Conservation (phyloP, 768 basidiomycete species). For the Collybiopsis luxurians region DNA sequence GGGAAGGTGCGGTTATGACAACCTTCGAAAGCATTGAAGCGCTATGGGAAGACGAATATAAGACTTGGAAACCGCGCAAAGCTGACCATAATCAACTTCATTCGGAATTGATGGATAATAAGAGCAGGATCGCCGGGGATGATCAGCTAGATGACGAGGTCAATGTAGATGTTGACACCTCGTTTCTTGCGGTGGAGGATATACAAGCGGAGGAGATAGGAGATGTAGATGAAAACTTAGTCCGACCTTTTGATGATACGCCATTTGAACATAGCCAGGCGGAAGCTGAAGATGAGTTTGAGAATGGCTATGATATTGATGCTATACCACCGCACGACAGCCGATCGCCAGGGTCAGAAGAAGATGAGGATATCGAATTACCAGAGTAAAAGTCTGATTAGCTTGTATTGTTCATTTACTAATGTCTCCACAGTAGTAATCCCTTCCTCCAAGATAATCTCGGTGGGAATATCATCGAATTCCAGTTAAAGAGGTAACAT, state of each 20-base stretch:
- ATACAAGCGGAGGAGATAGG: constrained; percentile 27
- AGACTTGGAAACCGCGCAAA: constrained; percentile 51
- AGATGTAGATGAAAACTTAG: constrained; percentile 15
- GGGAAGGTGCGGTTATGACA: constrained; percentile 81
- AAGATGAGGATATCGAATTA: constrained; percentile 10
- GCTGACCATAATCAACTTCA: constrained; percentile 1
- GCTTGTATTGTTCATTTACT: not conserved
- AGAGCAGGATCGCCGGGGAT: too few relatives aligned
- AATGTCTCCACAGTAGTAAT: not conserved
- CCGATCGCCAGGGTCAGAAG: constrained; percentile 14
- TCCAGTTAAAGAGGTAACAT: not conserved
- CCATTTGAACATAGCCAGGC: constrained; percentile 23
- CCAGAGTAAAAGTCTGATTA: not conserved
- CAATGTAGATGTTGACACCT: constrained; percentile 49
- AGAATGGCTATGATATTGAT: constrained; percentile 29
- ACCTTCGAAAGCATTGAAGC: constrained; percentile 89
- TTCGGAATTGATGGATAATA: not conserved
- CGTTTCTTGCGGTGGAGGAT: constrained; percentile 49
- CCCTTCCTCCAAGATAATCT: not conserved
- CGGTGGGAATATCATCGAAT: not conserved
- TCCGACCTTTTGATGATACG: not conserved
- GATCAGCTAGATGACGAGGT: constrained; percentile 17
- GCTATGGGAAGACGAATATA: constrained; percentile 70
- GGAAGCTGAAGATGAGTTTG: constrained; percentile 18
- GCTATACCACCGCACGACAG: not conserved